These are phyloP conservation scores for Kokia cookei DNA, from an alignment of 441 rosid genomes.

Conservation along the genomic window DNA sequence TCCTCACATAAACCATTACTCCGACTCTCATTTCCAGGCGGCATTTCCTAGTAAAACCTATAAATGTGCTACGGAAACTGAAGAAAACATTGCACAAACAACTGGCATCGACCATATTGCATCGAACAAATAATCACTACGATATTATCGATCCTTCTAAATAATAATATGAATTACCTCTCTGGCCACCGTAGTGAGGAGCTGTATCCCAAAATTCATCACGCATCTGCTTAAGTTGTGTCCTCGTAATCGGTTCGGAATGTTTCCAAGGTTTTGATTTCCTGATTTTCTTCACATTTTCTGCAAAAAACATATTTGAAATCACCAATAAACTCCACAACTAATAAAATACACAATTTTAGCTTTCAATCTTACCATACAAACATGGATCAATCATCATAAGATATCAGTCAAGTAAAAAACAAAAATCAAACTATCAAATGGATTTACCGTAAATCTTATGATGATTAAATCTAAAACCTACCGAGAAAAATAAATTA, in stretches of 20 bases:
- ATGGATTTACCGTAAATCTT: background rate
- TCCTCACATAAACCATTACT: background rate
- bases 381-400: background rate
- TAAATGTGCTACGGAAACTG: background rate
- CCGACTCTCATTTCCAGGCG: background rate
- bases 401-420: too few relatives aligned
- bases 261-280: conserved; percentile 66
- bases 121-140: background rate
- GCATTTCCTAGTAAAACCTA: background rate
- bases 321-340: background rate
- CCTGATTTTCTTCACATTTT: conserved; percentile 26
- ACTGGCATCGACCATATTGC: background rate
- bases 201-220: conserved; percentile 74
- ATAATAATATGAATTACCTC: conserved; percentile 29
- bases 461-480: background rate
- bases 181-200: conserved; percentile 63
- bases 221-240: conserved; percentile 47
- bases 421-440: background rate
- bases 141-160: background rate
- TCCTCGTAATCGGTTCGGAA: conserved; percentile 46
- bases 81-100: background rate
- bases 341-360: too few relatives aligned
- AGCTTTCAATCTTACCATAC: background rate
- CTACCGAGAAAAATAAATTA: background rate
- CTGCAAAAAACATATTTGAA: conserved; percentile 14